phyloP scores from a whole-genome alignment of 1,139 yeast species.

The Geotrichum macrosporum region DNA sequence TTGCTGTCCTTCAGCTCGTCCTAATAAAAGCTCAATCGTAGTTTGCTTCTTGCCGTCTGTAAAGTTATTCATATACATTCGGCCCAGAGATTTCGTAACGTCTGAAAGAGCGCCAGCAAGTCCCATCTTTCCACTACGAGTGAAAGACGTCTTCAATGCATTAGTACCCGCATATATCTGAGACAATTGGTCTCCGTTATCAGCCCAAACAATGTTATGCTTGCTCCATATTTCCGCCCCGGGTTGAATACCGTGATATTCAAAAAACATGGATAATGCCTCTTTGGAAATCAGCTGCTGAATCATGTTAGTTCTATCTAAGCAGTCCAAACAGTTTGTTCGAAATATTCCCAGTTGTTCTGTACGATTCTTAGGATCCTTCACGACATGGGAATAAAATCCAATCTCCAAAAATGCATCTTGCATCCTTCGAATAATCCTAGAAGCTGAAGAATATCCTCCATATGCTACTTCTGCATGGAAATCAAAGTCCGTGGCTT shows the following conservation, averaged over 20 bases:
- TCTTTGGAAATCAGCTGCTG: slow-evolving; percentile 77
- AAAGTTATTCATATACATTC: slow-evolving; percentile 94
- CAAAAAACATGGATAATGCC: slow-evolving; percentile 63
- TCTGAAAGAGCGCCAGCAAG: slow-evolving; percentile 94
- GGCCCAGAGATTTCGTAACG: slow-evolving; percentile 89
- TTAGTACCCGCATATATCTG: slow-evolving; percentile 97
- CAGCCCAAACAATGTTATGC: slow-evolving; percentile 92
- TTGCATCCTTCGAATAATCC: slow-evolving; percentile 59
- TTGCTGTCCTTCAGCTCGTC: slow-evolving; percentile 67
- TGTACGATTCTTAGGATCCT: slow-evolving; percentile 47
- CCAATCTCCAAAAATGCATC: slow-evolving; percentile 74
- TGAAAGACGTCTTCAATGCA: slow-evolving; percentile 88
- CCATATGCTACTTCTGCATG: slow-evolving; percentile 87
- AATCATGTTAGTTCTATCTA: slow-evolving; percentile 88
- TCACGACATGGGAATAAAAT: slow-evolving; percentile 58
- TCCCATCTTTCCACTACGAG: slow-evolving; percentile 93
- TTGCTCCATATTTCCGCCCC: slow-evolving; percentile 51
- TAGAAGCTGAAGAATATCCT: slow-evolving; percentile 79
- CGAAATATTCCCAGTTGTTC: slow-evolving; percentile 89
- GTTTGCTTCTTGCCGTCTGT: slow-evolving; percentile 87
- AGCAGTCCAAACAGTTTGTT: slow-evolving; percentile 89
- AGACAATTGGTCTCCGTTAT: slow-evolving; percentile 94
- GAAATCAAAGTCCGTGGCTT: slow-evolving; percentile 81
- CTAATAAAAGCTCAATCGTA: slow-evolving; percentile 79
- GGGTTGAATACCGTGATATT: slow-evolving; percentile 45